phyloP scores from a whole-genome alignment of 1,139 yeast genomes.

The Hyphopichia khmerensis region DNA sequence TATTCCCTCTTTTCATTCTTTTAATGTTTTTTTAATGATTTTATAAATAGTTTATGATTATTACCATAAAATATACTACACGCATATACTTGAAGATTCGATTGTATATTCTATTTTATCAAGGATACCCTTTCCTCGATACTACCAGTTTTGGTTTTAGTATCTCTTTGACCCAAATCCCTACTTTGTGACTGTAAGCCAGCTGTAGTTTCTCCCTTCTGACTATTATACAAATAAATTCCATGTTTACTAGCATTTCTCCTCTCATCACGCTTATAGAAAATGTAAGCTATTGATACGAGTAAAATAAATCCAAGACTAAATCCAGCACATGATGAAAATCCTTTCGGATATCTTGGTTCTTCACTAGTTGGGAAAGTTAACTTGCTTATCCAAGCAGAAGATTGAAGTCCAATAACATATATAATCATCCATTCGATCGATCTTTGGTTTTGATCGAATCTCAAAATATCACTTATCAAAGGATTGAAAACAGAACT shows the following conservation, averaged over 20 bases:
- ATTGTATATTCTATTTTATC: not conserved
- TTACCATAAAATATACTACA: not conserved
- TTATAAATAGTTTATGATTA: not conserved
- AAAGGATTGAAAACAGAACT: slow-evolving; percentile 23
- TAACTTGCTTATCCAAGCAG: slow-evolving; percentile 26
- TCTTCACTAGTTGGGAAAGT: slow-evolving; percentile 45
- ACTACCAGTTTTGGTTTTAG: not conserved
- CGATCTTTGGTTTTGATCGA: slow-evolving; percentile 22
- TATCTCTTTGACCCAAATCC: not conserved
- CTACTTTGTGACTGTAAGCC: not conserved
- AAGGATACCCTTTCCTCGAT: not conserved
- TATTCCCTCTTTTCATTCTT: not conserved
- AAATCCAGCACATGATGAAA: slow-evolving; percentile 25
- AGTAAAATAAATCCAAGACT: slow-evolving; percentile 14
- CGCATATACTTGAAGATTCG: not conserved
- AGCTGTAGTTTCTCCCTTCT: slow-evolving; percentile 18
- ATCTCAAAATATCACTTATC: slow-evolving; percentile 20
- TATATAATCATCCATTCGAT: slow-evolving; percentile 26
- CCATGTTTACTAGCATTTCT: slow-evolving; percentile 45
- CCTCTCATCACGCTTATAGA: slow-evolving; percentile 55
- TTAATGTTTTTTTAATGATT: not conserved
- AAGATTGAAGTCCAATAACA: slow-evolving; percentile 24
- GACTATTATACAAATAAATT: slow-evolving; percentile 37
- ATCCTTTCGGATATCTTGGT: slow-evolving; percentile 53
- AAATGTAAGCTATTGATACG: slow-evolving; percentile 33